Base-by-base conservation (phyloP, 352 stramenopile species). In the Phytophthora macrochlamydospora region DNA sequence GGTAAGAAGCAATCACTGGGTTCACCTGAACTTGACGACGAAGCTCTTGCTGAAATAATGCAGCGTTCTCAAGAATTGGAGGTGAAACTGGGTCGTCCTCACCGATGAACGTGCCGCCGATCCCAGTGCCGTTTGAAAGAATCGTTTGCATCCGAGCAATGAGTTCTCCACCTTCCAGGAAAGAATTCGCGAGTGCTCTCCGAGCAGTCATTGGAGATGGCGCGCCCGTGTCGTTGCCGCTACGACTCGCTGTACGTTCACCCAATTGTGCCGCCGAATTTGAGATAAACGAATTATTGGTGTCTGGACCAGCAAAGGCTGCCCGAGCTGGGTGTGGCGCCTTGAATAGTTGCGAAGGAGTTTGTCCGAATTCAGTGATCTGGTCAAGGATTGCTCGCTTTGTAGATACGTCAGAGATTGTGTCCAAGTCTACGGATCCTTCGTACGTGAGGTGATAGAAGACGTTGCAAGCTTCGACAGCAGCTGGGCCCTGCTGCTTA, bases 371-470 rank as follows among this genome's bases (percentile, higher is more conserved):
- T 74, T 99, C 96, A 18, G 91, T 93, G 62, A 99, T 99, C 81
- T 99, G 98, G 38, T 98, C 81, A 32, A 98, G 85, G 51, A 97
- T 97, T 7, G 95, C 92, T 11, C 80, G 68, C 55, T 83, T 85
- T 59, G 87, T 88, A 7, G 72, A 78, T 0, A 73, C 48, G 31
- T 96, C 88, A 0, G 56, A 56, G 42, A 96, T 80, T 9, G 65
- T 56, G 59, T 99, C 96, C 51, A 99, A 70, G 65, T 99, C 97
- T 7, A 99, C 94, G 50, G 97, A 95, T 32, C 96, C 97, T 74
- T 98, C 96, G 69, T 99, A 99, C 13, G 95, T 99, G 29, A 99
- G 76, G 50, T 99, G 98, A 63, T 99, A 99, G 67, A 98, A 99
- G 7, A 99, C 90, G 75, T 99, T 99, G 63, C 98, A 87, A 1